Conservation (phyloP, 1,139 yeast genomes). For the Blastobotrys raffinosifermentans region DNA sequence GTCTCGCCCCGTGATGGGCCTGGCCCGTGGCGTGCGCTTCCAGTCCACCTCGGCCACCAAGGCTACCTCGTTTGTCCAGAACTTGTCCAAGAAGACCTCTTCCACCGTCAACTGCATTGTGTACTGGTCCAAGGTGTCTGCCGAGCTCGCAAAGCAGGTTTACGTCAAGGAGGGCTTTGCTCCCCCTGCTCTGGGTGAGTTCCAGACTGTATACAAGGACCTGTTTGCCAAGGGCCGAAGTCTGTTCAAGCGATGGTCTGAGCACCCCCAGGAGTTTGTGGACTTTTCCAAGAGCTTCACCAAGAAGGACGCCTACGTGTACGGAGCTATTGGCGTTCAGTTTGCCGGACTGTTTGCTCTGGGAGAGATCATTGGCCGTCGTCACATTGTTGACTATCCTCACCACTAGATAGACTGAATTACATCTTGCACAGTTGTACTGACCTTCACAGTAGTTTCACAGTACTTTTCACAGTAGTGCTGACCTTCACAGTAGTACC, state of each 20-base stretch:
- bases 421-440: not conserved
- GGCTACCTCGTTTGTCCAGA: constrained; percentile 39
- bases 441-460: not conserved
- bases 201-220: constrained; percentile 67
- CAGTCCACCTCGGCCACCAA: constrained; percentile 36
- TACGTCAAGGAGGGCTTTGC: constrained; percentile 89
- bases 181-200: constrained; percentile 77
- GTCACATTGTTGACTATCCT: constrained; percentile 82
- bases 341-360: constrained; percentile 85
- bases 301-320: constrained; percentile 58
- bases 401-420: constrained; percentile 13
- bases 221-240: constrained; percentile 45
- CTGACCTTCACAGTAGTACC: too few relatives aligned
- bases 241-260: constrained; percentile 39
- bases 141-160: constrained; percentile 83
- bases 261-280: constrained; percentile 28
- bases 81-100: constrained; percentile 43
- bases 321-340: constrained; percentile 75
- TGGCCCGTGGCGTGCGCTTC: constrained; percentile 34
- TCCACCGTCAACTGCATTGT: constrained; percentile 26
- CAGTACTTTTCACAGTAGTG: too few relatives aligned
- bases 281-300: constrained; percentile 41
- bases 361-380: constrained; percentile 97
- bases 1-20: constrained; percentile 11
- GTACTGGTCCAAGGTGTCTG: constrained; percentile 88